Evolutionary conservation across 169 alveolate species (phyloP).

Genomic region (Plasmodium fragile): DNA sequence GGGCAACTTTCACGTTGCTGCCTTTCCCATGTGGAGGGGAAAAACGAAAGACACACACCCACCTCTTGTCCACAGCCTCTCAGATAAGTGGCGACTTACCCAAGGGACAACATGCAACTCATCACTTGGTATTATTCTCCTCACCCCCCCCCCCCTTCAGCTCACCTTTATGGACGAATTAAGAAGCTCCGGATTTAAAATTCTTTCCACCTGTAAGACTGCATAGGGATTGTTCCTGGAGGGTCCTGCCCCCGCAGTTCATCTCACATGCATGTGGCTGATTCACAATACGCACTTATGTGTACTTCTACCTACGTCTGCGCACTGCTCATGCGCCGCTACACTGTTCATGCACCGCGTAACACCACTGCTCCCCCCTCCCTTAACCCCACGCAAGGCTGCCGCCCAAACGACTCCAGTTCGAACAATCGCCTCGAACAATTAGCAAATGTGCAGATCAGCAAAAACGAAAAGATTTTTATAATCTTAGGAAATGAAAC

Average conservation of each 20-base stretch:
- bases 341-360: background rate
- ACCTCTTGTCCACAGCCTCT: background rate
- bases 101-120: background rate
- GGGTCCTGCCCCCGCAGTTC: background rate
- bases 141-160: background rate
- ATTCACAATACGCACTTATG: background rate
- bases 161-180: background rate
- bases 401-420: background rate
- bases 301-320: background rate
- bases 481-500: conserved; percentile 52
- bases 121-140: background rate
- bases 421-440: background rate
- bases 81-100: background rate
- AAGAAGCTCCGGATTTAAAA: background rate
- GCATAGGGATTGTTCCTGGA: background rate
- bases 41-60: background rate
- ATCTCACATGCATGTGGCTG: background rate
- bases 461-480: conserved; percentile 1
- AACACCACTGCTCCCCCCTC: background rate
- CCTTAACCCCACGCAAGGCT: conserved; percentile 1
- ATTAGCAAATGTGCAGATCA: conserved; percentile 9
- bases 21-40: background rate
- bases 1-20: background rate
- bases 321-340: no score
- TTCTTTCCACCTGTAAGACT: background rate